A percentile compares a stretch with the other conserved stretches of the same genome.
phyloP scores from a whole-genome alignment of 169 alveolate genomes.

The Babesia ovata region DNA sequence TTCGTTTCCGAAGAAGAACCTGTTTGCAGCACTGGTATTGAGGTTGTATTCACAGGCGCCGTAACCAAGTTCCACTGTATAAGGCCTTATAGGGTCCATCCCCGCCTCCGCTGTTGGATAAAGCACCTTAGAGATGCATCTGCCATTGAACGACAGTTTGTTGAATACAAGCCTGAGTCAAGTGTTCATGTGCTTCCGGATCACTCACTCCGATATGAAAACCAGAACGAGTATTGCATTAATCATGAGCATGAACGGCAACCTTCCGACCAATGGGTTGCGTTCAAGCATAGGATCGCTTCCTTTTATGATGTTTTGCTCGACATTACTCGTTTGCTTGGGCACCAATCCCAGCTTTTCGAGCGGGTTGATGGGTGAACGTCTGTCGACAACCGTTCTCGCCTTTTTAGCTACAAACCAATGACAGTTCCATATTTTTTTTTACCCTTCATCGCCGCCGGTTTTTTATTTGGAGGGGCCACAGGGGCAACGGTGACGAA shows the following conservation, averaged over 20 bases:
- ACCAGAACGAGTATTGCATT: conserved; percentile 59
- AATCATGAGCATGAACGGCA: conserved; percentile 58
- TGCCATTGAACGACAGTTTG: conserved; percentile 78
- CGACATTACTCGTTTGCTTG: conserved; percentile 18
- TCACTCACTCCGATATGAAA: conserved; percentile 64
- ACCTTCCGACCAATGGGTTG: conserved; percentile 72
- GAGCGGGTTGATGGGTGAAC: conserved; percentile 68
- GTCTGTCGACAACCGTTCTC: conserved; percentile 48
- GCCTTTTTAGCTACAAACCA: neutral
- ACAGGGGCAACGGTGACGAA: neutral
- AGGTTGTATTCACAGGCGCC: conserved; percentile 84
- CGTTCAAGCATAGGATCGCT: conserved; percentile 67
- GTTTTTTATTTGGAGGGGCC: neutral
- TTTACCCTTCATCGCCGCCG: neutral
- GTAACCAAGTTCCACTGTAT: conserved; percentile 74
- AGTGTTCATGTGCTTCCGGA: neutral
- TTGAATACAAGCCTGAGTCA: conserved; percentile 69
- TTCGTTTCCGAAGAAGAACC: conserved; percentile 69
- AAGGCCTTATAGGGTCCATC: conserved; percentile 46
- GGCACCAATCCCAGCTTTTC: neutral
- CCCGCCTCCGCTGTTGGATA: conserved; percentile 68
- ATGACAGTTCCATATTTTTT: neutral
- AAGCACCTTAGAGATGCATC: conserved; percentile 77
- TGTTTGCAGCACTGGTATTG: conserved; percentile 53
- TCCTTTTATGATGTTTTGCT: conserved; percentile 17